These are phyloP conservation scores for Athelia psychrophila DNA, from an alignment of 1,284 basidiomycete genomes.

Conservation along the genomic window DNA sequence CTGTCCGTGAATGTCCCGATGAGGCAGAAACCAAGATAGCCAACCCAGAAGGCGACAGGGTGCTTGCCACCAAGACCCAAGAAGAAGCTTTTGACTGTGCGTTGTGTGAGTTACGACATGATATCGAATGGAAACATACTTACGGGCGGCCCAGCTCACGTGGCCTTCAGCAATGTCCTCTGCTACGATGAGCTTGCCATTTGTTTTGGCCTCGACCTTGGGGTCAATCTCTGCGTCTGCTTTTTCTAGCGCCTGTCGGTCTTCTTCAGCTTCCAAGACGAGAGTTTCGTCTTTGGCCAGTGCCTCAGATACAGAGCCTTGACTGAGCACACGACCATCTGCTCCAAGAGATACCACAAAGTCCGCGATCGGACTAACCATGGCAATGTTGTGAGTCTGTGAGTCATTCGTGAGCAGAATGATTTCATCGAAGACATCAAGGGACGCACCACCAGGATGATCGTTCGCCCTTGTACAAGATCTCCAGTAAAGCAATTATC, in stretches of 20 bases:
- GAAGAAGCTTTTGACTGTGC: slow-evolving; percentile 26
- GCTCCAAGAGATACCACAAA: slow-evolving; percentile 55
- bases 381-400: slow-evolving; percentile 71
- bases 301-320: slow-evolving; percentile 44
- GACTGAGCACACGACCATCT: slow-evolving; percentile 48
- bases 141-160: slow-evolving; percentile 28
- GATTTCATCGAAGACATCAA: neutral
- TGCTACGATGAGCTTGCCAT: slow-evolving; percentile 51
- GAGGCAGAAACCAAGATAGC: slow-evolving; percentile 24
- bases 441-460: slow-evolving; percentile 59
- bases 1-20: slow-evolving; percentile 24
- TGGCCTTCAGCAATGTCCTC: slow-evolving; percentile 61
- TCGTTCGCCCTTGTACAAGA: slow-evolving; percentile 41
- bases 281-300: slow-evolving; percentile 34
- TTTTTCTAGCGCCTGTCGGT: slow-evolving; percentile 20
- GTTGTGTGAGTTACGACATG: too few species aligned
- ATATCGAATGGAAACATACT: too few species aligned
- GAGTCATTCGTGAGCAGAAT: neutral
- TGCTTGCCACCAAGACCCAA: slow-evolving; percentile 21
- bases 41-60: slow-evolving; percentile 14
- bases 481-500: slow-evolving; percentile 62
- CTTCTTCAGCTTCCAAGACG: slow-evolving; percentile 21
- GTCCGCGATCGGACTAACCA: slow-evolving; percentile 59
- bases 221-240: slow-evolving; percentile 28
- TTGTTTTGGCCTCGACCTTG: slow-evolving; percentile 6